phyloP scores from a whole-genome alignment of 768 basidiomycete species.

The Candolleomyces efflorescens region DNA sequence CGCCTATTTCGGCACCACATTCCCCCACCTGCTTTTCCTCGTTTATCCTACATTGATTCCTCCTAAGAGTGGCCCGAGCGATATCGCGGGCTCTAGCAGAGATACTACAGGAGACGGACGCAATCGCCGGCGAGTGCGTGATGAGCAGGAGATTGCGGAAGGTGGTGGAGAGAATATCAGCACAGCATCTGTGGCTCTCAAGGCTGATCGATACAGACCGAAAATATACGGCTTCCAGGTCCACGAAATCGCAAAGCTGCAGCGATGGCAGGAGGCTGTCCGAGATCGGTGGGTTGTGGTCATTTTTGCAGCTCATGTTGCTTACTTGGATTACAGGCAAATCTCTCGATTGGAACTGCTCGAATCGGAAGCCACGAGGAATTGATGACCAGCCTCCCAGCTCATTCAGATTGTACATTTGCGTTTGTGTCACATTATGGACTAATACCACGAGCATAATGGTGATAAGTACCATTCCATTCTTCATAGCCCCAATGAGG shows the following conservation, averaged over 20 bases:
- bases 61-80: slow-evolving; percentile 58
- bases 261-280: slow-evolving; percentile 94
- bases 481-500: too few species aligned
- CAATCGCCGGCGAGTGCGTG: slow-evolving; percentile 37
- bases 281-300: slow-evolving; percentile 63
- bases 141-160: slow-evolving; percentile 55
- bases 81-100: slow-evolving; percentile 20
- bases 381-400: background rate
- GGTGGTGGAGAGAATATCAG: slow-evolving; percentile 65
- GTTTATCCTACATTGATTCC: slow-evolving; percentile 94
- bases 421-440: background rate
- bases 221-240: slow-evolving; percentile 97
- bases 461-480: background rate
- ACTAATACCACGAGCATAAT: background rate
- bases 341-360: background rate
- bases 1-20: slow-evolving; percentile 97
- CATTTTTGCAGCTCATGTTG: background rate
- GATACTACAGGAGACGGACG: slow-evolving; percentile 23
- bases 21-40: slow-evolving; percentile 95
- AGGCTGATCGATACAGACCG: slow-evolving; percentile 90
- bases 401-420: background rate
- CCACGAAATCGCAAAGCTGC: slow-evolving; percentile 87
- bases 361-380: background rate
- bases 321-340: background rate
- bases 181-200: slow-evolving; percentile 78